phyloP scores from a whole-genome alignment of 441 rosid genomes.

The Arabidopsis lyrata region DNA sequence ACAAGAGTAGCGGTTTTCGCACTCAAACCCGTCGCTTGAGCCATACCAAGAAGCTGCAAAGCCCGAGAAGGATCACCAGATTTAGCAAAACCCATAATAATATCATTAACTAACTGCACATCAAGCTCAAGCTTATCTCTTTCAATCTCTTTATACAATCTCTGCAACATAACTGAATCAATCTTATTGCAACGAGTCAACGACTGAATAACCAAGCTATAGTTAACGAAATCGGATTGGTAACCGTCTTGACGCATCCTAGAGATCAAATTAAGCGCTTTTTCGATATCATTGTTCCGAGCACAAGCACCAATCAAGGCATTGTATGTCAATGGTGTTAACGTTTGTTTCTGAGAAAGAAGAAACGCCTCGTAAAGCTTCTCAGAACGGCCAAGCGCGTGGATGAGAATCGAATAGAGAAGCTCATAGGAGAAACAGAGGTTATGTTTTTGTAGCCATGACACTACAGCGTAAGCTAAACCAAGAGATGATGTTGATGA shows the following conservation, averaged over 20 bases:
- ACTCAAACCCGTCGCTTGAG: slow-evolving; percentile 83
- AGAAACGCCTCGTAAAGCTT: slow-evolving; percentile 94
- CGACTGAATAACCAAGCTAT: slow-evolving; percentile 84
- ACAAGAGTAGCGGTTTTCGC: slow-evolving; percentile 69
- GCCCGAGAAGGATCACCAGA: slow-evolving; percentile 79
- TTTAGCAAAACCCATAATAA: slow-evolving; percentile 86
- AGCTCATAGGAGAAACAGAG: slow-evolving; percentile 97
- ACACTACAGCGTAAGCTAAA: slow-evolving; percentile 82
- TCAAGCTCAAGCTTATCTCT: slow-evolving; percentile 80
- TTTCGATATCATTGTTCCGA: slow-evolving; percentile 80
- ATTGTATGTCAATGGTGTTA: slow-evolving; percentile 92
- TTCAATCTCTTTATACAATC: slow-evolving; percentile 73
- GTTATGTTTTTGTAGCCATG: slow-evolving; percentile 88
- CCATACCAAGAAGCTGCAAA: slow-evolving; percentile 71
- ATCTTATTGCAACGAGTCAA: slow-evolving; percentile 70
- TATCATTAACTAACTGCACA: slow-evolving; percentile 78
- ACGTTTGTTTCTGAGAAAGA: slow-evolving; percentile 75
- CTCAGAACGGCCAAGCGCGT: slow-evolving; percentile 94
- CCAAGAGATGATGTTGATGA: slow-evolving; percentile 65
- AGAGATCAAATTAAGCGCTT: slow-evolving; percentile 88
- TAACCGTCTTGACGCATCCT: slow-evolving; percentile 90
- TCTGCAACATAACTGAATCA: slow-evolving; percentile 74
- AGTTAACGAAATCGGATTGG: slow-evolving; percentile 86
- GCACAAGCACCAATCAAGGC: slow-evolving; percentile 94
- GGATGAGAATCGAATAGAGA: slow-evolving; percentile 88